Evolutionary conservation across 176 grass and related monocot genomes (phyloP).

Genomic region (Eleusine coracana): DNA sequence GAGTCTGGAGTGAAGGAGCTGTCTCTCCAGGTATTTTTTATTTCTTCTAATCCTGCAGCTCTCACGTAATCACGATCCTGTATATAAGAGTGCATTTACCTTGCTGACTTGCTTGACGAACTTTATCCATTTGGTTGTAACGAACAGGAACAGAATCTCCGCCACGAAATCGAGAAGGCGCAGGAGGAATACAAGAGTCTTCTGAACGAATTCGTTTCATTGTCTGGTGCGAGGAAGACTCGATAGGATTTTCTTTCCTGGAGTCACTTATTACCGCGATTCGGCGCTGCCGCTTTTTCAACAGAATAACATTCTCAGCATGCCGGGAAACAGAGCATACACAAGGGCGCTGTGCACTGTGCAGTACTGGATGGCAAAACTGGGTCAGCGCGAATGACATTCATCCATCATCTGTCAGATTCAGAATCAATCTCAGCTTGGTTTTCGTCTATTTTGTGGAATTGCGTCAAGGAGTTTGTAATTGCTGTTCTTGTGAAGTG

Average conservation of each 20-base stretch:
- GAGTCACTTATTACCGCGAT: background rate
- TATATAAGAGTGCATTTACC: too few species aligned
- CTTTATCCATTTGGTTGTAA: background rate
- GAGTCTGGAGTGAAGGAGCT: conserved; percentile 36
- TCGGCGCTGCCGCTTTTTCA: background rate
- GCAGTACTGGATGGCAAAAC: background rate
- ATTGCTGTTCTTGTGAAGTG: background rate
- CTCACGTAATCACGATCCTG: background rate
- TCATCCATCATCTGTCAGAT: background rate
- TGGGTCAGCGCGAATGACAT: background rate
- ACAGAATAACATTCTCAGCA: background rate
- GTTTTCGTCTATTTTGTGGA: background rate
- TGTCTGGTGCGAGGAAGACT: background rate
- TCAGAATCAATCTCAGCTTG: background rate
- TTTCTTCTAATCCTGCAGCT: background rate
- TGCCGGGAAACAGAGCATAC: background rate
- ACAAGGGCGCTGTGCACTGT: background rate
- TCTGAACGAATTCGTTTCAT: conserved; percentile 34
- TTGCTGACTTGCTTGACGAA: background rate
- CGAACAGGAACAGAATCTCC: conserved; percentile 36
- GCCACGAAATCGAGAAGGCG: conserved; percentile 24
- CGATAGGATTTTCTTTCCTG: background rate
- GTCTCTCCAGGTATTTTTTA: conserved; percentile 38
- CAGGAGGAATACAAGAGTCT: conserved; percentile 16
- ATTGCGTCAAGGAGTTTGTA: background rate